Evolutionary conservation across 768 basidiomycete species (phyloP).

Genomic region (Thelephora ganbajun): DNA sequence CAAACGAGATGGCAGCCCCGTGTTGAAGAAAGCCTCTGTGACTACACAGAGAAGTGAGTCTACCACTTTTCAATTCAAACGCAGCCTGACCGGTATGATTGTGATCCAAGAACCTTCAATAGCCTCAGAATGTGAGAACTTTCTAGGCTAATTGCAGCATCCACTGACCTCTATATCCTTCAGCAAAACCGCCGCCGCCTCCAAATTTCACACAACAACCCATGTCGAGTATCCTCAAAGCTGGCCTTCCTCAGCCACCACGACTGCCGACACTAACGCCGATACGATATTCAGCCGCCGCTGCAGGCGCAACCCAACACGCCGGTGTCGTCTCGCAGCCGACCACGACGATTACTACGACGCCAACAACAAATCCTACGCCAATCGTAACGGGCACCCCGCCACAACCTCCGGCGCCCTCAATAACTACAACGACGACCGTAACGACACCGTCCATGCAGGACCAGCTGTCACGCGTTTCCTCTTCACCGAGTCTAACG

Average conservation of each 20-base stretch:
- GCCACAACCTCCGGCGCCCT: slow-evolving; percentile 25
- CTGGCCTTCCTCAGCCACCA: slow-evolving; percentile 42
- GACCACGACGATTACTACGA: slow-evolving; percentile 22
- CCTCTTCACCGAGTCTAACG: slow-evolving; percentile 75
- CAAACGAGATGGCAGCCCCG: slow-evolving; percentile 67
- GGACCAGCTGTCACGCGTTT: slow-evolving; percentile 23
- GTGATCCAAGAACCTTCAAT: slow-evolving; percentile 45
- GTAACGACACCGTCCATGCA: slow-evolving; percentile 17
- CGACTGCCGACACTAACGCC: slow-evolving; percentile 54
- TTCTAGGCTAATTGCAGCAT: slow-evolving; percentile 2
- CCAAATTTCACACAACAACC: slow-evolving; percentile 75
- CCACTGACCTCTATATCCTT: slow-evolving; percentile 1
- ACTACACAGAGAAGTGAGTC: slow-evolving; percentile 63
- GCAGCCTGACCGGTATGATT: background rate
- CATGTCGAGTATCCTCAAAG: slow-evolving; percentile 63
- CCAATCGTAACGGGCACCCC: slow-evolving; percentile 18
- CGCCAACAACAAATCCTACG: slow-evolving; percentile 21
- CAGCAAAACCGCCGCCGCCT: slow-evolving; percentile 65
- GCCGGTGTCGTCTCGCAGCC: slow-evolving; percentile 11
- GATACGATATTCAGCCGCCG: slow-evolving; percentile 86
- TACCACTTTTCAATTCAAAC: background rate
- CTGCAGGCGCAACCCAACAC: slow-evolving; percentile 47
- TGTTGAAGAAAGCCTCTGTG: slow-evolving; percentile 61
- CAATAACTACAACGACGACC: slow-evolving; percentile 21
- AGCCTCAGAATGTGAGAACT: slow-evolving; percentile 38